Evolutionary conservation across 768 basidiomycete genomes (phyloP).

Genomic region (Boletellus sp.): DNA sequence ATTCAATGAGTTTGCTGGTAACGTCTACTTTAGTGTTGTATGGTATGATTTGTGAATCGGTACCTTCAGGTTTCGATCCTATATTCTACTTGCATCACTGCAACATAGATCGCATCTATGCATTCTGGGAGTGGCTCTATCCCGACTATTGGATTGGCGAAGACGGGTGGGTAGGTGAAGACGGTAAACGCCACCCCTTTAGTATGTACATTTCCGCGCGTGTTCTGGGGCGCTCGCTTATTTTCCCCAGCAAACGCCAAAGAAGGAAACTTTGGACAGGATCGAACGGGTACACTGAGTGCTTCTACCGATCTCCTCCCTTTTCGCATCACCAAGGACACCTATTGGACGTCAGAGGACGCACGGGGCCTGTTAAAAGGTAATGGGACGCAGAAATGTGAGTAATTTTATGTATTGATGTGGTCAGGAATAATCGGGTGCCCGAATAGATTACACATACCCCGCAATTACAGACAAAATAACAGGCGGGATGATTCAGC

Average conservation of each 20-base stretch:
- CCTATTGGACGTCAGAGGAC: conserved; percentile 17
- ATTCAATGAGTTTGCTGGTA: conserved; percentile 20
- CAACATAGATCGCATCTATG: conserved; percentile 18
- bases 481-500: no score
- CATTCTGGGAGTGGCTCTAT: conserved; percentile 22
- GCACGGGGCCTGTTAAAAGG: conserved; percentile 3
- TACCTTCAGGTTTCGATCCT: conserved; percentile 12
- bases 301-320: not conserved
- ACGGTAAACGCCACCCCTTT: conserved; percentile 5
- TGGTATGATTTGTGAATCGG: not conserved
- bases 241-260: not conserved
- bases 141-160: conserved; percentile 15
- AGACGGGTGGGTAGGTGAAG: conserved; percentile 8
- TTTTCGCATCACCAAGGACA: conserved; percentile 6
- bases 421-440: not conserved
- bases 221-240: not conserved
- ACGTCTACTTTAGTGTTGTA: not conserved
- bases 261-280: no score
- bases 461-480: conserved; percentile 11
- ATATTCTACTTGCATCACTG: conserved; percentile 22
- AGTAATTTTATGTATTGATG: not conserved
- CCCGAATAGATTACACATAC: conserved; percentile 17
- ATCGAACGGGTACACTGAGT: no score
- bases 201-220: not conserved
- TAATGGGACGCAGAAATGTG: conserved; percentile 4